Evolutionary conservation across 345 rosid genomes (phyloP).

Genomic region (Eucalyptus regnans): DNA sequence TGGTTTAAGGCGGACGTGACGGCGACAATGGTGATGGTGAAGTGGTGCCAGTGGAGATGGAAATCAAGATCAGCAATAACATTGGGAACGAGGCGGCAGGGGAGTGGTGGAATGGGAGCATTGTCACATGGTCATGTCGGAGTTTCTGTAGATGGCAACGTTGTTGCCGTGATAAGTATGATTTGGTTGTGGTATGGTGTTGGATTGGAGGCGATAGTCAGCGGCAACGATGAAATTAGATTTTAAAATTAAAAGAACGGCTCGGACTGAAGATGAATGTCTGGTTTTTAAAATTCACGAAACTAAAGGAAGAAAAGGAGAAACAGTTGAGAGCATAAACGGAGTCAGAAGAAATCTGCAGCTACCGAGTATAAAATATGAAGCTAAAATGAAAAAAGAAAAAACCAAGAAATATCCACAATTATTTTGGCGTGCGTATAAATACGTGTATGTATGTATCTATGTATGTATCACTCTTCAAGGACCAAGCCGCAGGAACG

Average conservation of each 20-base stretch:
- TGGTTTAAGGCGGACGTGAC: background rate
- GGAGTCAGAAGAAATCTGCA: background rate
- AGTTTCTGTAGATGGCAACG: background rate
- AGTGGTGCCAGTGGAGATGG: background rate
- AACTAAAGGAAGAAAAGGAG: background rate
- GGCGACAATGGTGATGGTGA: background rate
- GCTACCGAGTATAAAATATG: background rate
- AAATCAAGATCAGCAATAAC: background rate
- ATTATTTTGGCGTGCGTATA: background rate
- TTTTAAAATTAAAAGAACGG: background rate
- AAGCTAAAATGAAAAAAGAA: background rate
- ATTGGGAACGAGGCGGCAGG: background rate
- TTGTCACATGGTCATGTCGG: background rate
- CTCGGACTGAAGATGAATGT: background rate
- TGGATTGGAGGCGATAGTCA: background rate
- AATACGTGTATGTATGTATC: background rate
- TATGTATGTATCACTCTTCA: background rate
- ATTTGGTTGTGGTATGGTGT: background rate
- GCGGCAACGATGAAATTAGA: background rate
- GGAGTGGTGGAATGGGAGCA: background rate
- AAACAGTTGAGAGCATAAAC: background rate
- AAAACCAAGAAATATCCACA: background rate
- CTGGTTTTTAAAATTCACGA: background rate
- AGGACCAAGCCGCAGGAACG: background rate
- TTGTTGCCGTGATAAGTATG: background rate